Percentiles rank a stretch among this genome's conserved stretches.
phyloP scores from a whole-genome alignment of 2,329 filamentous ascomycete genomes.

The Talaromyces sp. region DNA sequence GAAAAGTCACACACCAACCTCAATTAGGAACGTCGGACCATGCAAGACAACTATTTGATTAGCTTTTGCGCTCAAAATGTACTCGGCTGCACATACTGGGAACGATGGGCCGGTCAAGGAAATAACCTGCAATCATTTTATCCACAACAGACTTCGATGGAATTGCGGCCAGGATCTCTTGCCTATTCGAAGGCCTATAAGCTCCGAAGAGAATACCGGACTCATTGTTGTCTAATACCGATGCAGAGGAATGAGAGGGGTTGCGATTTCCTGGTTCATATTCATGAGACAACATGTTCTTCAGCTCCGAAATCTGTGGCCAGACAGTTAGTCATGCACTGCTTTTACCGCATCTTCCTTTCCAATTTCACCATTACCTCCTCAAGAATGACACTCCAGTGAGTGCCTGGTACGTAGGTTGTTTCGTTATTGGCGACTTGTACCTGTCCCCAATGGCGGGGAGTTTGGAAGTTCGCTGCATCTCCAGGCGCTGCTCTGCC shows the following conservation, averaged over 20 bases:
- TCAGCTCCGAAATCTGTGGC: conserved; percentile 2
- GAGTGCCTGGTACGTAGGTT: conserved; percentile 6
- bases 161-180: conserved; percentile 9
- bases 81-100: background rate
- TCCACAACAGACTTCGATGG: conserved; percentile 8
- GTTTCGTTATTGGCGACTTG: background rate
- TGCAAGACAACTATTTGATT: conserved; percentile 4
- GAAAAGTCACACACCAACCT: background rate
- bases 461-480: background rate
- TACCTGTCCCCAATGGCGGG: background rate
- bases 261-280: background rate
- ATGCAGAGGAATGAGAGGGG: background rate
- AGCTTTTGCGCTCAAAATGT: background rate
- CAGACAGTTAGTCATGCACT: background rate
- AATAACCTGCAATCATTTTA: conserved; percentile 7
- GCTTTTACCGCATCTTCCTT: background rate
- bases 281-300: background rate
- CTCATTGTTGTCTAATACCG: background rate
- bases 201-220: background rate
- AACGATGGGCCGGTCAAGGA: conserved; percentile 8
- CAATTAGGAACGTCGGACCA: conserved; percentile 5
- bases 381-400: conserved; percentile 4
- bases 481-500: background rate
- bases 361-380: background rate
- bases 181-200: background rate